phyloP scores from a whole-genome alignment of 1,139 yeast species.

The Casaregolazyma lundiana region DNA sequence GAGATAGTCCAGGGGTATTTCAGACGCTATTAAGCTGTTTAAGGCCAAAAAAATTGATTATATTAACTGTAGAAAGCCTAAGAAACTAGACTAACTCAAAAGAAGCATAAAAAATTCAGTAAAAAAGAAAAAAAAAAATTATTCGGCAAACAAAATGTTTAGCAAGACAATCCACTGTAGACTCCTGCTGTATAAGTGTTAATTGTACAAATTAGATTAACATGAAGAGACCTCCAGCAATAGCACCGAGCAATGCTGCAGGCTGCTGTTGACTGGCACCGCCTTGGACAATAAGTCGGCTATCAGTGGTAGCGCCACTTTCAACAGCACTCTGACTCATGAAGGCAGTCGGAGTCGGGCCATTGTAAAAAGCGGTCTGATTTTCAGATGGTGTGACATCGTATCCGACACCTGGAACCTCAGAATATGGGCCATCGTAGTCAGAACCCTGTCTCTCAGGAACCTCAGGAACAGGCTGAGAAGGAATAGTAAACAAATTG shows the following conservation, averaged over 20 bases:
- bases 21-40: too few relatives aligned
- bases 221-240: not conserved
- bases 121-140: not conserved
- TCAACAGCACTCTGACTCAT: not conserved
- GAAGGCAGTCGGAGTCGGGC: not conserved
- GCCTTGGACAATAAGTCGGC: not conserved
- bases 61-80: too few relatives aligned
- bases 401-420: too few relatives aligned
- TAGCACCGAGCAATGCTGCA: not conserved
- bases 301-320: not conserved
- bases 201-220: not conserved
- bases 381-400: too few relatives aligned
- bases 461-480: not conserved
- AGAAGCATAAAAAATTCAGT: not conserved
- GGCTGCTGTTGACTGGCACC: not conserved
- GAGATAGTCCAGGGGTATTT: too few relatives aligned
- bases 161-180: too few relatives aligned
- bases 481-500: not conserved
- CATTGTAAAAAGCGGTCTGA: too few relatives aligned
- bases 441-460: too few relatives aligned
- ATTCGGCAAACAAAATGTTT: too few relatives aligned
- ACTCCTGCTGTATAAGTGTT: too few relatives aligned
- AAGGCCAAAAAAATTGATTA: too few relatives aligned
- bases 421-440: too few relatives aligned
- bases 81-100: not conserved